Evolutionary conservation across 2,329 filamentous ascomycete species (phyloP), one percentile per base, ranked within the genome.

Genomic region (Knoxdaviesia proteae): DNA sequence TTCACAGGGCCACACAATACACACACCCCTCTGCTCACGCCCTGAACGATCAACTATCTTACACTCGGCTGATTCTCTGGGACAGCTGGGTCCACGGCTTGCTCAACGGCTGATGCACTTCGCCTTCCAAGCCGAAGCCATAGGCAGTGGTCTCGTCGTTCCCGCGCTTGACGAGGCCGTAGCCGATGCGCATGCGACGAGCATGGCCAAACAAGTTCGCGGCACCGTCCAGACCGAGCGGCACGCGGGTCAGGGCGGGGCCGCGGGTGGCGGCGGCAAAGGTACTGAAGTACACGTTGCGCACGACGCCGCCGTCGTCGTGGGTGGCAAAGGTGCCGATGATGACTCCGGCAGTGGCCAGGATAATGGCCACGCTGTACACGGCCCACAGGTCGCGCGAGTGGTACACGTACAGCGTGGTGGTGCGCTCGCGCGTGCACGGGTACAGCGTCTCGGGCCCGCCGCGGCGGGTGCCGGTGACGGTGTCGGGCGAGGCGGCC

Each of bases 221-320:
- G 6, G 48, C 50, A n/a, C 46, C 49, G n/a, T 48, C 50, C 6
- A 43, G 48, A 35, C 45, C 47, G 47, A 52, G 52, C 8, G 52
- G 51, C 6, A 60, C 44, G 46, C 52, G 55, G 44, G 61, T 58
- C 5, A 60, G 50, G 7, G 54, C 56, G 5, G 51, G 53, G 1
- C 58, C 59, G 11, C 58, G 53, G 7, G 58, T 61, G 7, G 58
- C 58, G n/a, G 58, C 57, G 31, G 60, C 53, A 39, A 61, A 60
- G 48, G 55, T 58, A 31, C 57, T 59, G 49, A 61, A 61, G 5
- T 54, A 52, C 31, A 56, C 60, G 47, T 57, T 54, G n/a, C 56
- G 53, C 11, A 56, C 49, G 8, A 56, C 50, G 20, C 20, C 20
- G 5, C 58, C 58, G 45, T 57, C 55, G 35, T 52, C 51, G 4